Percentiles rank a stretch among this genome's conserved stretches.
These are phyloP conservation scores for Glycine latifolia DNA, from an alignment of 306 rosid genomes.

Conservation along the genomic window DNA sequence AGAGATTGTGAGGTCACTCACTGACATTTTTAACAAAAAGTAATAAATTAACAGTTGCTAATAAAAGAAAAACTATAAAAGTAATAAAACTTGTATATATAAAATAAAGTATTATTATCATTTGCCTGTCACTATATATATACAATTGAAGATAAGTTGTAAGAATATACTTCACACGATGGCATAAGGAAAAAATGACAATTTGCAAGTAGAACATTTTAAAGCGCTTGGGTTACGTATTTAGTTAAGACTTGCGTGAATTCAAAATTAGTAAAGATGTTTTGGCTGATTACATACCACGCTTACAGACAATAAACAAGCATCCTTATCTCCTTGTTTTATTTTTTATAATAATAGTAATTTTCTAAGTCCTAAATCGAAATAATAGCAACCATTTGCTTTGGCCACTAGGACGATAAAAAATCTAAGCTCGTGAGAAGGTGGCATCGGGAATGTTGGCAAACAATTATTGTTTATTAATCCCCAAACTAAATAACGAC, in stretches of 20 bases:
- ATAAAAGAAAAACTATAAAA: no score
- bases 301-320: background rate
- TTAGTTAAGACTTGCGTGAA: background rate
- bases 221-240: background rate
- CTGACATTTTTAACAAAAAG: no score
- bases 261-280: background rate
- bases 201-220: background rate
- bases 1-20: no score
- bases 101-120: no score
- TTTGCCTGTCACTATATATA: background rate
- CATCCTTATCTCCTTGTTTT: background rate
- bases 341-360: no score
- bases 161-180: background rate
- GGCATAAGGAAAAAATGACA: no score
- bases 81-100: no score
- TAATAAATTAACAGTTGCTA: no score
- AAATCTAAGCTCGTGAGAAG: conserved; percentile 1
- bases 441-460: conserved; percentile 15
- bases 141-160: background rate
- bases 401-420: background rate
- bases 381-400: background rate
- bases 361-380: background rate
- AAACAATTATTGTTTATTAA: background rate
- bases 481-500: background rate
- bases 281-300: background rate